Evolutionary conservation across 345 rosid species (phyloP), one percentile per base, ranked within the genome.

Genomic region (Hirschfeldia incana): DNA sequence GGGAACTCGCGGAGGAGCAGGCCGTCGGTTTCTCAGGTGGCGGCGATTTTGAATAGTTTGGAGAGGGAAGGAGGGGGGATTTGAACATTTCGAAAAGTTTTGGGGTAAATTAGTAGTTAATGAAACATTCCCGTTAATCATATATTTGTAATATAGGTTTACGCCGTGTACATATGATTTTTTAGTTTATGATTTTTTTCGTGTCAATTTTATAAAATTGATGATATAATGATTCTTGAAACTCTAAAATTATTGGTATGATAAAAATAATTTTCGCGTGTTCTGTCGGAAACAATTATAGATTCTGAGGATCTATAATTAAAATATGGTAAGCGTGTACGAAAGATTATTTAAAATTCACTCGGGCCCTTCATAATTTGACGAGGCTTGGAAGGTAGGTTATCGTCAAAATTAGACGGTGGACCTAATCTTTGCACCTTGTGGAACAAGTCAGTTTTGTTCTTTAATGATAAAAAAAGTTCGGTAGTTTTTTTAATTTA

Each of bases 1-100:
- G 84, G 86, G 8, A 94, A 94, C 68, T 87, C 90, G 15, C 90
- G 92, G 82, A 88, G 84, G 72, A 87, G 74, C 12, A 84, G 93
- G 61, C 98, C 97, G 57, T 80, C 87, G 2, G 85, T 89, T 37
- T 81, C 79, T 44, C 87, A 94, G 72, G 85, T 88, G 1, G 86
- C 89, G 10, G 71, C 91, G 28, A 94, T 94, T 83, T 83, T 94
- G 86, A 89, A 77, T 65, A 85, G 81, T 74, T 70, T 94, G 87
- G 94, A 89, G 72, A 37, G 44, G 4, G 83, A 80, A 65, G 72
- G 37, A 64, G 60, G 75, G 16, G 51, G 72, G 42, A 61, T 55
- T 75, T 75, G 32, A 4, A 8, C 0, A 37, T 2, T 29, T 63
- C 0, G 2, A 16, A 63, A 80, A 6, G 61, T 62, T 69, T 69